Percentiles rank a stretch among this genome's conserved stretches.
These are phyloP conservation scores for Vitis labrusca DNA, from an alignment of 164 flowering plant species.

Conservation along the genomic window DNA sequence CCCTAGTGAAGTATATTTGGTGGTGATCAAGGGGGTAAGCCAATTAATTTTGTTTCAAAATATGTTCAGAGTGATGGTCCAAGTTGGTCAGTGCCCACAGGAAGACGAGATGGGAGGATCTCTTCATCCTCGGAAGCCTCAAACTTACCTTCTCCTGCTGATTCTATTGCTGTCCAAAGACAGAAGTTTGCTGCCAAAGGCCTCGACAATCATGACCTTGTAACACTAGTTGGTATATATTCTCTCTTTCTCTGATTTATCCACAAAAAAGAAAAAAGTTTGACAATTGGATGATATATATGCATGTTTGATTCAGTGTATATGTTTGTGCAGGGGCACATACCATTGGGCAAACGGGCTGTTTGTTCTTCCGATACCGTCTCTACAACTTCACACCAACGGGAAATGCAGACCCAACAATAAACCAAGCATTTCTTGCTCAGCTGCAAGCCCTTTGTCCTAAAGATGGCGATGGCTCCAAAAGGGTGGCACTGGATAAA, in stretches of 20 bases:
- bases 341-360: constrained; percentile 73
- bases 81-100: constrained; percentile 70
- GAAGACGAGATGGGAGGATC: constrained; percentile 69
- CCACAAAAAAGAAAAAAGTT: not conserved
- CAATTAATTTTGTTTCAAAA: too few relatives aligned
- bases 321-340: constrained; percentile 56
- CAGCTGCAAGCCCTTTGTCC: constrained; percentile 53
- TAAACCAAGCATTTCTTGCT: constrained; percentile 38
- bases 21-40: too few relatives aligned
- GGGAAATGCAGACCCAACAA: constrained; percentile 67
- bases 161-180: constrained; percentile 52
- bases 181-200: constrained; percentile 71
- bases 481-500: constrained; percentile 55
- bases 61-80: constrained; percentile 56
- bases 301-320: too few relatives aligned
- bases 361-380: constrained; percentile 58
- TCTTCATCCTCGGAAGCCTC: constrained; percentile 53
- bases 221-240: constrained; percentile 65
- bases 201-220: constrained; percentile 67
- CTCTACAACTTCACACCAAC: constrained; percentile 71
- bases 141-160: constrained; percentile 60
- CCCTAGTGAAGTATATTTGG: too few relatives aligned
- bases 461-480: constrained; percentile 47
- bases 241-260: not conserved
- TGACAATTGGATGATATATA: too few relatives aligned